Percentiles rank a stretch among this genome's conserved stretches.
These are phyloP conservation scores for Fomitiporia mediterranea DNA, from an alignment of 1,284 basidiomycete species.

Conservation along the genomic window DNA sequence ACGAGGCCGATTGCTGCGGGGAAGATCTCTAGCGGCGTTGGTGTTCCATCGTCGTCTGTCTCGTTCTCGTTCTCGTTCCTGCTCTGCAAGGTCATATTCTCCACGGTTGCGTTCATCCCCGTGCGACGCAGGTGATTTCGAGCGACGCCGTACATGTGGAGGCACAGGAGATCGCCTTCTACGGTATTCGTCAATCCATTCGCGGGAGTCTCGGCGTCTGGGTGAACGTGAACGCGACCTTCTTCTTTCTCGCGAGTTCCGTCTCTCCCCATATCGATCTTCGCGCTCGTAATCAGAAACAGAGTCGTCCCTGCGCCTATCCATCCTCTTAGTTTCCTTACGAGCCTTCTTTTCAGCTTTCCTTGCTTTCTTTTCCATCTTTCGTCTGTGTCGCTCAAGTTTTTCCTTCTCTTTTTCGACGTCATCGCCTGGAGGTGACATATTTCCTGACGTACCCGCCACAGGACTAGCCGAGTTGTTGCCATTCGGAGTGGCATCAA, in stretches of 20 bases:
- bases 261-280: constrained; percentile 2
- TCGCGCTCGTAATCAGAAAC: constrained; percentile 12
- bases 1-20: background rate
- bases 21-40: constrained; percentile 6
- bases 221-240: constrained; percentile 18
- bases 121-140: background rate
- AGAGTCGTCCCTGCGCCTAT: constrained; percentile 9
- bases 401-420: constrained; percentile 17
- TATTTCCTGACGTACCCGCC: constrained; percentile 2
- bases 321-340: constrained; percentile 14
- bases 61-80: constrained; percentile 11
- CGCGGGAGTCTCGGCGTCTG: constrained; percentile 3
- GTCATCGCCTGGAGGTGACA: constrained; percentile 7
- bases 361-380: constrained; percentile 23
- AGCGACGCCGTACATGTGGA: constrained; percentile 1
- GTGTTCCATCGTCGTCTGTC: constrained; percentile 16
- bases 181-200: background rate
- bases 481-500: constrained; percentile 17
- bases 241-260: too few relatives aligned
- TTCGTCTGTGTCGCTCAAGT: constrained; percentile 25
- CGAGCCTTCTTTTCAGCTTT: constrained; percentile 21
- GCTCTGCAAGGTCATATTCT: background rate
- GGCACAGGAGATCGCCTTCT: constrained; percentile 6
- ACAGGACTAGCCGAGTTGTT: constrained; percentile 5
- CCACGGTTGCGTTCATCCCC: background rate